A percentile compares a stretch with the other conserved stretches of the same genome.
These are phyloP conservation scores for Emmonsiellopsis sp. DNA, from an alignment of 2,329 filamentous ascomycete species.

Conservation along the genomic window DNA sequence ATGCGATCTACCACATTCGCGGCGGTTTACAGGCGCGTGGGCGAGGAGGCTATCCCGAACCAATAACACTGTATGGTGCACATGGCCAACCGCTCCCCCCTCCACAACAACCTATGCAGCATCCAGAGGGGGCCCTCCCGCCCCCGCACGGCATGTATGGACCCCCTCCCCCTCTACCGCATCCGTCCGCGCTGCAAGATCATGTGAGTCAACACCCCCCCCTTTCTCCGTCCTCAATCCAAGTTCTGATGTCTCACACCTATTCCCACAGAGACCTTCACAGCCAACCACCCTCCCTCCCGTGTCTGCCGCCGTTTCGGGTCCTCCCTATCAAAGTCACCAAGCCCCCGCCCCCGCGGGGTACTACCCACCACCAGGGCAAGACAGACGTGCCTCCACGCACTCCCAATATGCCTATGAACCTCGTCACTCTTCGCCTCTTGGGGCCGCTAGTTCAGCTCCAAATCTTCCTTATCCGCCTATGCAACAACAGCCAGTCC, in stretches of 20 bases:
- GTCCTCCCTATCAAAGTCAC: conserved; percentile 34
- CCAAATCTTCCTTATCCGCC: conserved; percentile 23
- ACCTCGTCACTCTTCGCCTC: conserved; percentile 33
- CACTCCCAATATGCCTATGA: conserved; percentile 36
- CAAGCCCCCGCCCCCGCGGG: conserved; percentile 21
- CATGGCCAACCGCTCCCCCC: conserved; percentile 35
- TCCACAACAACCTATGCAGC: conserved; percentile 15
- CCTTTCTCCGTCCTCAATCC: conserved; percentile 10
- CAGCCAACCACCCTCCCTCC: conserved; percentile 37
- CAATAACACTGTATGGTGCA: conserved; percentile 38
- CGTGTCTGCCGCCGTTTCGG: conserved; percentile 35
- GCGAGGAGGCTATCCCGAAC: conserved; percentile 23
- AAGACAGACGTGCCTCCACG: conserved; percentile 36
- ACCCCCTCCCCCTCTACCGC: conserved; percentile 27
- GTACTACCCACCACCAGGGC: conserved; percentile 27
- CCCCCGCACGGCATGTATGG: conserved; percentile 33
- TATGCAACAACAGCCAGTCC: conserved; percentile 17
- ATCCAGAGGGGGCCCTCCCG: conserved; percentile 26
- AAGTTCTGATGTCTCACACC: conserved; percentile 21
- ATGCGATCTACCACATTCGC: conserved; percentile 52
- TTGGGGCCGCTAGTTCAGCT: conserved; percentile 16
- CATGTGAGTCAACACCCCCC: conserved; percentile 34
- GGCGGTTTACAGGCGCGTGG: conserved; percentile 26
- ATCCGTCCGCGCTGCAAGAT: conserved; percentile 31
- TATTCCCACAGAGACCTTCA: conserved; percentile 27